Evolutionary conservation across 78 protist species (phyloP), one percentile per base, ranked within the genome.

Genomic region (Guillardia theta): DNA sequence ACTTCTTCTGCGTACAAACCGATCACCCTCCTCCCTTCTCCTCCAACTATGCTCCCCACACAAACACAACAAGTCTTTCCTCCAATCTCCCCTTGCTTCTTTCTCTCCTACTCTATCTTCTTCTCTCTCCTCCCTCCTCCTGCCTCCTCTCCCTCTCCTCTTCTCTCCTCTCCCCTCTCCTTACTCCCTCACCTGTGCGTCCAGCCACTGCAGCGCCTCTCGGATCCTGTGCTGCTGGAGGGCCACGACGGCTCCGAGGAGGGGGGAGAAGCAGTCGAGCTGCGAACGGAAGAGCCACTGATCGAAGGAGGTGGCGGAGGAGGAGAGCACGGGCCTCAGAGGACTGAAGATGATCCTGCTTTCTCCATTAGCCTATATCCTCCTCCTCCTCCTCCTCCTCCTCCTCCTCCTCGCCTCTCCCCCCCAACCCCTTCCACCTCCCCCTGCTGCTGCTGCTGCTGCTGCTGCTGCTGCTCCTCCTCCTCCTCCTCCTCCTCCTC

Each of bases 211-310:
- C 58, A 19, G 30, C 58, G 30, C 58, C 58, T 15, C 58, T 50
- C 58, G 30, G 10, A 10, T 50, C 58, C 58, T 50, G 30, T 15
- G 30, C 58, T 50, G 30, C 58, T 50, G 30, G 58, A 10, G 30
- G 10, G 58, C 58, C 58, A 50, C 30, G 30, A 50, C 58, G 41
- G 12, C 15, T 24, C 78, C 78, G 12, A 64, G 41, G 41, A 64
- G 36, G 8, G 78, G 12, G 78, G 41, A 6, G 12, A 12, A 6
- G 78, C 36, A 6, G 6, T 12, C 78, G 78, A 64, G 36, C 78
- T 64, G 78, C 27, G 78, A 64, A 33, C 78, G 78, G 30, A 78
- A 78, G 50, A 78, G 90, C 90, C 90, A 78, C 53, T 22, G 19
- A 19, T 78, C 90, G 50, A 78, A 43, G 90, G 90, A 30, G 33